These are phyloP conservation scores for Monosporozyma aerobia DNA, from an alignment of 805 yeast species.

Conservation along the genomic window DNA sequence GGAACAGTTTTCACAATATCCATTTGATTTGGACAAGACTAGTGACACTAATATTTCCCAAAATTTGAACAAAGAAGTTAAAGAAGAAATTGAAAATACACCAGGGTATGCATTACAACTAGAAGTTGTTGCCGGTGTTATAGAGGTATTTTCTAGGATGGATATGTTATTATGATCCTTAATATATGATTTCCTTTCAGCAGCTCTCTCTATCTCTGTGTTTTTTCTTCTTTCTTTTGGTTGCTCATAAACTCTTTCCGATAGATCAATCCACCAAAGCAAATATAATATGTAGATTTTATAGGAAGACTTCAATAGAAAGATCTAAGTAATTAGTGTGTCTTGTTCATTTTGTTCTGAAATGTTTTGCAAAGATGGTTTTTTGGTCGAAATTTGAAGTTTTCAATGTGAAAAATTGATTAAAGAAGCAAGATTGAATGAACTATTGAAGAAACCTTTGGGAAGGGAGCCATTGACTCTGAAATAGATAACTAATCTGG, in stretches of 20 bases:
- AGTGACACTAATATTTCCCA: constrained; percentile 63
- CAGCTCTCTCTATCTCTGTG: background rate
- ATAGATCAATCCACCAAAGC: background rate
- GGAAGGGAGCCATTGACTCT: background rate
- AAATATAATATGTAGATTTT: background rate
- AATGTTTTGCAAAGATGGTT: background rate
- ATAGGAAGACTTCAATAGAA: background rate
- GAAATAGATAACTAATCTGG: too few relatives aligned
- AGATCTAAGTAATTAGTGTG: background rate
- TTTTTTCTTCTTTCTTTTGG: background rate
- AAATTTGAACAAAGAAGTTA: constrained; percentile 44
- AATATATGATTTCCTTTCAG: background rate
- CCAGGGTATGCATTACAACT: constrained; percentile 50
- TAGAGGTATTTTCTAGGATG: constrained; percentile 83
- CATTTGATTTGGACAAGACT: constrained; percentile 50
- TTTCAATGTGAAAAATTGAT: background rate
- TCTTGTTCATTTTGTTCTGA: background rate
- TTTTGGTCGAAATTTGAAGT: background rate
- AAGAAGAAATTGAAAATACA: constrained; percentile 36
- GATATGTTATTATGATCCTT: constrained; percentile 62
- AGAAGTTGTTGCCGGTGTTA: constrained; percentile 88
- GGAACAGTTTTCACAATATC: constrained; percentile 73
- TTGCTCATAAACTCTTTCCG: background rate
- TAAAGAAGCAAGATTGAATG: background rate
- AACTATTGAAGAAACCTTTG: background rate